phyloP scores from a whole-genome alignment of 805 yeast genomes.

The Cyberlindnera suaveolens region DNA sequence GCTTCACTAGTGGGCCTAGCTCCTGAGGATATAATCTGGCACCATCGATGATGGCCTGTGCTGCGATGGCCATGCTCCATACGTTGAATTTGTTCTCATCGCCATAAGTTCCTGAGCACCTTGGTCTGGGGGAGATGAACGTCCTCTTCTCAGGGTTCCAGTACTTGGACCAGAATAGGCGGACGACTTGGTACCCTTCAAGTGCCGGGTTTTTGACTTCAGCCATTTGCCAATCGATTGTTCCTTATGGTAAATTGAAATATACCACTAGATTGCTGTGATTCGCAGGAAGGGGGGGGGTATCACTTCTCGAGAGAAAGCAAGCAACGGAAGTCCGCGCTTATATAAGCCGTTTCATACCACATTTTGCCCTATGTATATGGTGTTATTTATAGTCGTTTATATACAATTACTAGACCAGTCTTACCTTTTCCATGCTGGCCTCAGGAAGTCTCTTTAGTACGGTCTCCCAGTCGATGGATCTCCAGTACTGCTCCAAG shows the following conservation, averaged over 20 bases:
- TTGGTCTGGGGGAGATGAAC: conserved; percentile 21
- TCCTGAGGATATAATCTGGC: conserved; percentile 44
- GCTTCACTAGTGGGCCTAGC: conserved; percentile 45
- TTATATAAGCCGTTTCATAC: no score
- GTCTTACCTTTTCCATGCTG: not conserved
- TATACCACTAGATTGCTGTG: no score
- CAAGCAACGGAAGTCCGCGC: no score
- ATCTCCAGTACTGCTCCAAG: conserved; percentile 59
- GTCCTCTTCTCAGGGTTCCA: conserved; percentile 20
- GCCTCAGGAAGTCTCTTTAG: conserved; percentile 26
- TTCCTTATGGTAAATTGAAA: not conserved
- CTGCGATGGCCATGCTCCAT: conserved; percentile 65
- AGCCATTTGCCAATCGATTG: not conserved
- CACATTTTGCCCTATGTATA: no score
- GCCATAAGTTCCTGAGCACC: conserved; percentile 39
- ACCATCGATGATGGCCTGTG: conserved; percentile 64
- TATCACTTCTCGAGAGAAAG: no score
- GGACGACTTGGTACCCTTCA: conserved; percentile 22
- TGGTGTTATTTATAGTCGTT: no score
- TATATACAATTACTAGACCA: not conserved
- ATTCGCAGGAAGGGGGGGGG: no score
- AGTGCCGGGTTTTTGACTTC: conserved; percentile 13
- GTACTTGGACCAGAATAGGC: conserved; percentile 17
- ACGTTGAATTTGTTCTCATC: conserved; percentile 50
- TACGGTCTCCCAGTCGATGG: conserved; percentile 67